A percentile compares a stretch with the other conserved stretches of the same genome.
phyloP scores from a whole-genome alignment of 129 eudicot species.

The Escallonia rubra region DNA sequence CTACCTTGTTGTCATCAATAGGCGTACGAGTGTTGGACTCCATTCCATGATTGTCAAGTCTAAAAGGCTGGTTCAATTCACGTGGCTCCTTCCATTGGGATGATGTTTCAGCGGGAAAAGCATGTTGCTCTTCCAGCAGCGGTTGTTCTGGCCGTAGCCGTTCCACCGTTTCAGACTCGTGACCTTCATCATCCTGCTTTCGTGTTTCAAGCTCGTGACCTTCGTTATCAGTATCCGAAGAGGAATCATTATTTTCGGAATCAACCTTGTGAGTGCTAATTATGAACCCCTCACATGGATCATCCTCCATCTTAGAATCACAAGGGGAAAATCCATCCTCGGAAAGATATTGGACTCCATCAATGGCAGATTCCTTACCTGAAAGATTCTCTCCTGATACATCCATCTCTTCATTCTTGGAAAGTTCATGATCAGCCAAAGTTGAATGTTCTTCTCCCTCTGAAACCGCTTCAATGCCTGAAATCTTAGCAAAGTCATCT shows the following conservation, averaged over 20 bases:
- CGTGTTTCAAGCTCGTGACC: constrained; percentile 13
- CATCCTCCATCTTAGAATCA: constrained; percentile 20
- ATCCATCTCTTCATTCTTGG: not conserved
- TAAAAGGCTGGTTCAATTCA: not conserved
- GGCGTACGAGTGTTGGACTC: constrained; percentile 8
- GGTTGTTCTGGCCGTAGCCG: no score
- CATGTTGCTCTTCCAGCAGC: not conserved
- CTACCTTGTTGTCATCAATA: constrained; percentile 20
- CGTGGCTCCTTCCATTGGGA: not conserved
- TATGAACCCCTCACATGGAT: not conserved
- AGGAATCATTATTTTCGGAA: constrained; percentile 8
- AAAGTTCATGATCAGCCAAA: constrained; percentile 13
- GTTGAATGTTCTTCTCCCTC: constrained; percentile 12
- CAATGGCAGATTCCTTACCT: no score
- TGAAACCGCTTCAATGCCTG: not conserved
- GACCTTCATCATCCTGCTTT: constrained; percentile 24
- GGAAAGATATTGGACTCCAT: constrained; percentile 1
- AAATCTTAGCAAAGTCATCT: not conserved
- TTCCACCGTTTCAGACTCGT: constrained; percentile 15
- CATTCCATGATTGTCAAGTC: no score
- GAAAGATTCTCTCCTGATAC: no score
- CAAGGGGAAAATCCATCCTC: constrained; percentile 8
- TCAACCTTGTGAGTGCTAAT: constrained; percentile 7
- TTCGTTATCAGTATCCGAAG: constrained; percentile 3
- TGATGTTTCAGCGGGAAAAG: constrained; percentile 19